Conservation (phyloP, 2,329 filamentous ascomycete species). For the Clarireedia hainanense region DNA sequence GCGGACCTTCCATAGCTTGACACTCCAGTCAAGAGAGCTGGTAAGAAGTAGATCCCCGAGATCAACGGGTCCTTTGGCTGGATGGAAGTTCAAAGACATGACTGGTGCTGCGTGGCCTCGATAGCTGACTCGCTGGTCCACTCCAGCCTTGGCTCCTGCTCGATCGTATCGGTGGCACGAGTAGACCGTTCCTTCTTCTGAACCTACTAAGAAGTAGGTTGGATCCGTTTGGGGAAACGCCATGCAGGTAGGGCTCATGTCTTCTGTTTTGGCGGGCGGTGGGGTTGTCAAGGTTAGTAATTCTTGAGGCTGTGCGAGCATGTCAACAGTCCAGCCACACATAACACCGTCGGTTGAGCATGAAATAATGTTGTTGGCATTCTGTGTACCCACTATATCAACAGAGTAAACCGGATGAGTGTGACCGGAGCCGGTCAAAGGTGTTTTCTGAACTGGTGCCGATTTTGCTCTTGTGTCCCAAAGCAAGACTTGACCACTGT, state of each 20-base stretch:
- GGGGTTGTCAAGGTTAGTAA: conserved; percentile 82
- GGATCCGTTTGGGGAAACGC: conserved; percentile 92
- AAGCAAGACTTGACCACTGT: conserved; percentile 90
- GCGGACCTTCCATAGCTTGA: conserved; percentile 93
- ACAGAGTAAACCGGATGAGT: conserved; percentile 95
- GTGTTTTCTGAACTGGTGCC: conserved; percentile 89
- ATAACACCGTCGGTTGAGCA: conserved; percentile 95
- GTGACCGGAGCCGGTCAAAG: conserved; percentile 87
- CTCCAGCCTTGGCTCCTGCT: conserved; percentile 91
- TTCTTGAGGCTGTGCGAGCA: conserved; percentile 95
- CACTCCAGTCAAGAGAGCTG: conserved; percentile 92
- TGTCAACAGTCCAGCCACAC: conserved; percentile 96
- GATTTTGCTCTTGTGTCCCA: conserved; percentile 94
- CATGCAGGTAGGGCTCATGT: conserved; percentile 89
- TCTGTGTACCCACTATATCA: conserved; percentile 94
- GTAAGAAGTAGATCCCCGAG: conserved; percentile 88
- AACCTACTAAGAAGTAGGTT: conserved; percentile 94
- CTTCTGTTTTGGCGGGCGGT: conserved; percentile 81
- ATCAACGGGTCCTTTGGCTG: conserved; percentile 83
- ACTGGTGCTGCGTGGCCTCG: conserved; percentile 87
- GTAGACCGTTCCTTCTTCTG: conserved; percentile 93
- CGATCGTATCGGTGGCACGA: conserved; percentile 96
- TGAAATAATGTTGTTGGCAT: conserved; percentile 97
- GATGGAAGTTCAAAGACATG: conserved; percentile 94
- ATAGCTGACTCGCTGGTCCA: conserved; percentile 83